Evolutionary conservation across 2,329 filamentous ascomycete species (phyloP).

Genomic region (Nigrospora oryzae): DNA sequence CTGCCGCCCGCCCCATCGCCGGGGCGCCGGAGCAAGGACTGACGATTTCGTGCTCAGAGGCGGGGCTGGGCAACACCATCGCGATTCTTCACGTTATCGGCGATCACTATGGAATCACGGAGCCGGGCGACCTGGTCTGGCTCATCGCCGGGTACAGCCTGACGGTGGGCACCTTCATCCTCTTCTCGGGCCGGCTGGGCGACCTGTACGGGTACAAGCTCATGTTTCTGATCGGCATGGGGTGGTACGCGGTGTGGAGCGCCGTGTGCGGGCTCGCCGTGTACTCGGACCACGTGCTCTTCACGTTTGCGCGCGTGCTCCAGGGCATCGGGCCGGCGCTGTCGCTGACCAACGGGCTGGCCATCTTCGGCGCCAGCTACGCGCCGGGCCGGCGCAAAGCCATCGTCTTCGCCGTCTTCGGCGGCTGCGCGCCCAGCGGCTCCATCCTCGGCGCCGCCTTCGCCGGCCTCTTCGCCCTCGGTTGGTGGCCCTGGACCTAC

Average conservation of each 20-base stretch:
- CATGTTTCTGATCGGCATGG: conserved; percentile 31
- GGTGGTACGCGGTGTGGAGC: conserved; percentile 31
- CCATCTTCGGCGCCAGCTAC: conserved; percentile 45
- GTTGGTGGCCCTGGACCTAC: conserved; percentile 23
- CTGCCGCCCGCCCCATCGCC: background rate
- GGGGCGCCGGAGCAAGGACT: background rate
- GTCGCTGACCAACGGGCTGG: conserved; percentile 46
- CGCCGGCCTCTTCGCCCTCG: conserved; percentile 15
- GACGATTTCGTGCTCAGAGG: conserved; percentile 21
- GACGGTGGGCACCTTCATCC: conserved; percentile 35
- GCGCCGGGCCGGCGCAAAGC: conserved; percentile 23
- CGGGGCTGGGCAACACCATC: conserved; percentile 27
- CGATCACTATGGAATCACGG: conserved; percentile 25
- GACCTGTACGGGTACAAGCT: conserved; percentile 37
- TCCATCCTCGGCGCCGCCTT: conserved; percentile 19
- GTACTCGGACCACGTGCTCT: conserved; percentile 21
- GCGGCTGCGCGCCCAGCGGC: conserved; percentile 22
- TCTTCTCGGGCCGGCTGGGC: conserved; percentile 35
- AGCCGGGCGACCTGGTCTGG: conserved; percentile 31
- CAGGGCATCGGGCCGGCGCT: conserved; percentile 48
- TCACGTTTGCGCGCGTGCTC: conserved; percentile 37
- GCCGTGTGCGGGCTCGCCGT: conserved; percentile 27
- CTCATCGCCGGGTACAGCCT: conserved; percentile 36
- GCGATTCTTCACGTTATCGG: conserved; percentile 35
- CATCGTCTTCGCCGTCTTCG: conserved; percentile 25